Base-by-base conservation (phyloP, 2,329 filamentous ascomycete genomes). In the Coleophoma cylindrospora region DNA sequence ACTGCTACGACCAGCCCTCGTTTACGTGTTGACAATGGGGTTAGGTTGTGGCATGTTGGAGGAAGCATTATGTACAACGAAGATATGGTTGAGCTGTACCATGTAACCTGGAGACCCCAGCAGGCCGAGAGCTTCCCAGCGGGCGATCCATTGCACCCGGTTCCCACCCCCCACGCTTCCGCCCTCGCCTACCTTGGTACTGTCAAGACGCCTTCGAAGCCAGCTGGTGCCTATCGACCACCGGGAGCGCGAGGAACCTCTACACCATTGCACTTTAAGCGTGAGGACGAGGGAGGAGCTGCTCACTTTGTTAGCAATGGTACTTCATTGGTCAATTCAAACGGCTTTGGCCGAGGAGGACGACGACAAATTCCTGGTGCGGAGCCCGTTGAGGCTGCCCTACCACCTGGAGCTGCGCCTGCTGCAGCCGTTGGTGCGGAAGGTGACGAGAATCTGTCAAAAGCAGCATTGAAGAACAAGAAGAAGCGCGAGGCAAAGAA, bases 401-500 rank as follows among this genome's bases (percentile, higher is more conserved):
- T 84, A 43, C 80, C 84, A 43, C 81, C 87, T n/a, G 83, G 86
- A 56, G 84, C 87, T 41, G 80, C 80, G 47, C 82, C 85, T 43
- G 80, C 79, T 22, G 79, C 80, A 5, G 82, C 86, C 13, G 81
- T 78, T 53, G 74, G 79, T 34, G 79, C 73, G 56, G 68, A 85
- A 70, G 73, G 84, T 40, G 79, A 66, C 53, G 88, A 89, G 59
- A 84, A 80, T 59, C 68, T 94, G 54, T 91, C 88, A 55, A 95
- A 94, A 73, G 83, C 87, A 48, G 91, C 88, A 12, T 74, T 89
- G 61, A 96, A 96, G 80, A 96, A 96, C 73, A 97, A 97, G 82
- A 97, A 97, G 82, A 97, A 97, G 81, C 83, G 94, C 43, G 86
- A 89, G 59, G 89, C 89, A 58, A 96, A 95, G 78, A 97, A 96